Evolutionary conservation across 805 yeast genomes (phyloP).

Genomic region (Kazachstania kunashirensis): DNA sequence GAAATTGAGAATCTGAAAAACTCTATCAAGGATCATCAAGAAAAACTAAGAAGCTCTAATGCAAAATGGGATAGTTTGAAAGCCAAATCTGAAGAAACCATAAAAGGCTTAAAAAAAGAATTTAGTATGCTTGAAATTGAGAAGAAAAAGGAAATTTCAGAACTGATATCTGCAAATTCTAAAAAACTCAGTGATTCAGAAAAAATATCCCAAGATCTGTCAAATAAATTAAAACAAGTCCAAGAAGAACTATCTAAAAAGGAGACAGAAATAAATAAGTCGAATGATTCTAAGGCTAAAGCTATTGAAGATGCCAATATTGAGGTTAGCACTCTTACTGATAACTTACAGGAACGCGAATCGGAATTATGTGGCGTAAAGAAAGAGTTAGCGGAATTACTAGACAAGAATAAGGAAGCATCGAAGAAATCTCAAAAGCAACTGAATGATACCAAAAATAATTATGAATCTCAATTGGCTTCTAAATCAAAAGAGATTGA

Average conservation of each 20-base stretch:
- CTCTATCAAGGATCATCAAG: neutral
- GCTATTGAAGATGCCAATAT: neutral
- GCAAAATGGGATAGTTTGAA: too few relatives aligned
- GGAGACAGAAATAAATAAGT: neutral
- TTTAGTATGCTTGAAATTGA: too few relatives aligned
- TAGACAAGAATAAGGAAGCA: neutral
- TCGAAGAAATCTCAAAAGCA: too few relatives aligned
- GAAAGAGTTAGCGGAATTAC: neutral
- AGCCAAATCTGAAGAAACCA: too few relatives aligned
- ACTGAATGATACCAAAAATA: too few relatives aligned
- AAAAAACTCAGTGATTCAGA: neutral
- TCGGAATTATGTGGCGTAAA: neutral
- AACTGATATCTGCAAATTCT: neutral
- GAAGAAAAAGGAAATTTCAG: neutral
- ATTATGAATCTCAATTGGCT: too few relatives aligned
- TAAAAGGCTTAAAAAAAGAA: too few relatives aligned
- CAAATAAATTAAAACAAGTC: neutral
- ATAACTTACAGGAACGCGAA: neutral
- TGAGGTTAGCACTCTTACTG: neutral
- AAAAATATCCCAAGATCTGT: neutral
- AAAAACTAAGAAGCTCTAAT: neutral
- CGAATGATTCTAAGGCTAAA: neutral
- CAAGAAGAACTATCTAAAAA: neutral
- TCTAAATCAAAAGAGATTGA: too few relatives aligned
- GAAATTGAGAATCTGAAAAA: slow-evolving; percentile 5